Evolutionary conservation across 257 asterid genomes (phyloP).

Genomic region (Ehretia macrophylla): DNA sequence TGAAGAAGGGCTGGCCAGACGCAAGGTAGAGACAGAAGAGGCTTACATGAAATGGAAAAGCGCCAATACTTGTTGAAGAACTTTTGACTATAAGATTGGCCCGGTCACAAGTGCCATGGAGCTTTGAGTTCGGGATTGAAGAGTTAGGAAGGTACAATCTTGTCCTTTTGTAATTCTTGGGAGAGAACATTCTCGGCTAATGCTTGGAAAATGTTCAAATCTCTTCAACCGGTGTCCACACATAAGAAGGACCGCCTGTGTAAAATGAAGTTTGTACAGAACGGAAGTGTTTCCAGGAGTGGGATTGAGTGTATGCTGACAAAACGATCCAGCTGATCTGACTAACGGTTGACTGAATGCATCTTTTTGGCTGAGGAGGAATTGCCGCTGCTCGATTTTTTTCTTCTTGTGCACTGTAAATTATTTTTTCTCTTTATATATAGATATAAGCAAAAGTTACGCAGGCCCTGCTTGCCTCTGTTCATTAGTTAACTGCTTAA

Average conservation of each 20-base stretch:
- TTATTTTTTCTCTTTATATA: not conserved
- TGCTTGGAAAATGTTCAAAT: no score
- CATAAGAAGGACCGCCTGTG: conserved; percentile 7
- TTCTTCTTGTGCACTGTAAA: not conserved
- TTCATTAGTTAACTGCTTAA: not conserved
- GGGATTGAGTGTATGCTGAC: not conserved
- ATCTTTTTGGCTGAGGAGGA: not conserved
- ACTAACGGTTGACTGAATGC: not conserved
- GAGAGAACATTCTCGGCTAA: not conserved
- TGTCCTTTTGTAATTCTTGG: not conserved
- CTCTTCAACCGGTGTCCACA: not conserved
- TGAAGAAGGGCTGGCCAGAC: conserved; percentile 10
- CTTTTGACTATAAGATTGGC: not conserved
- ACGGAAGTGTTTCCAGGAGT: conserved; percentile 14
- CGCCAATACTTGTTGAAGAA: not conserved
- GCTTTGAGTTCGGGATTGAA: no score
- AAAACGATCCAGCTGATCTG: not conserved
- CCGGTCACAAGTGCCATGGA: not conserved
- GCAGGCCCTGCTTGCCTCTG: not conserved
- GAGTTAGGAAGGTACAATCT: not conserved
- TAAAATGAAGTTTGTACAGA: conserved; percentile 48
- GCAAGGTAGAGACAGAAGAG: not conserved
- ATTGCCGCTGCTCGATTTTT: not conserved
- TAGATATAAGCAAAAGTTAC: not conserved
- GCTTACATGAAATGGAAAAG: not conserved